Conservation (phyloP, 768 basidiomycete species). For the Epithele typhae region DNA sequence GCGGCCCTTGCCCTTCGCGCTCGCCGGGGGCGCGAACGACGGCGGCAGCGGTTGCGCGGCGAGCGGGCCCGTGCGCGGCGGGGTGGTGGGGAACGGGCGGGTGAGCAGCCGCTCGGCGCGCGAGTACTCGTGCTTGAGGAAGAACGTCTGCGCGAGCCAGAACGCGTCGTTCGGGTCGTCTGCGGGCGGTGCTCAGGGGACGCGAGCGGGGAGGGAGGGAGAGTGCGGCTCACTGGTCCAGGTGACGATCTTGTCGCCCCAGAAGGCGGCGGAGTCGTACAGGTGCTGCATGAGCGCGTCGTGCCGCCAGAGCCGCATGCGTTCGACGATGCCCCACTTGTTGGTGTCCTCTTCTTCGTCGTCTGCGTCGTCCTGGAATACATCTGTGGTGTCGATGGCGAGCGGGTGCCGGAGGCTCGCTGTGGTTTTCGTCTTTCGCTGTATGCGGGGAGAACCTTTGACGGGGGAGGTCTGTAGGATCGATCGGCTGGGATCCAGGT, state of each 20-base stretch:
- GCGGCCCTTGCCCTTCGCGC: slow-evolving; percentile 56
- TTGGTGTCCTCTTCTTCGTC: slow-evolving; percentile 49
- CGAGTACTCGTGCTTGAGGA: slow-evolving; percentile 92
- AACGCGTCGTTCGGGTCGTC: slow-evolving; percentile 98
- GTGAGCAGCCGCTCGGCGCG: slow-evolving; percentile 90
- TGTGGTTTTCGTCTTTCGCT: slow-evolving; percentile 49
- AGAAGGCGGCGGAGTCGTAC: slow-evolving; percentile 95
- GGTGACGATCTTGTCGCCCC: slow-evolving; percentile 95
- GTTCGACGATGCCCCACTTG: slow-evolving; percentile 75
- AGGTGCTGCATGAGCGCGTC: slow-evolving; percentile 98
- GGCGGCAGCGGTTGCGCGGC: slow-evolving; percentile 31
- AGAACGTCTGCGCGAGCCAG: slow-evolving; percentile 98
- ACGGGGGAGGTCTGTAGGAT: slow-evolving; percentile 70
- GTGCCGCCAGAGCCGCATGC: slow-evolving; percentile 95
- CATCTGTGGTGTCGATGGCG: slow-evolving; percentile 71
- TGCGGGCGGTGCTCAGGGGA: slow-evolving; percentile 24
- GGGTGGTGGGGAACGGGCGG: slow-evolving; percentile 67
- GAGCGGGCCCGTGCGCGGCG: slow-evolving; percentile 26
- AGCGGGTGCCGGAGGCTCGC: slow-evolving; percentile 55
- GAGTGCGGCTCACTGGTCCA: slow-evolving; percentile 74
- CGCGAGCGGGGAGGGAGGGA: neutral
- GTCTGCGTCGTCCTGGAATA: slow-evolving; percentile 62
- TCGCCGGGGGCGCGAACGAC: slow-evolving; percentile 24
- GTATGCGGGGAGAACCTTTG: slow-evolving; percentile 59
- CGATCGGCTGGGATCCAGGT: slow-evolving; percentile 78